Base-by-base conservation (phyloP, 2,329 filamentous ascomycete species). In the Diplodia mutila region DNA sequence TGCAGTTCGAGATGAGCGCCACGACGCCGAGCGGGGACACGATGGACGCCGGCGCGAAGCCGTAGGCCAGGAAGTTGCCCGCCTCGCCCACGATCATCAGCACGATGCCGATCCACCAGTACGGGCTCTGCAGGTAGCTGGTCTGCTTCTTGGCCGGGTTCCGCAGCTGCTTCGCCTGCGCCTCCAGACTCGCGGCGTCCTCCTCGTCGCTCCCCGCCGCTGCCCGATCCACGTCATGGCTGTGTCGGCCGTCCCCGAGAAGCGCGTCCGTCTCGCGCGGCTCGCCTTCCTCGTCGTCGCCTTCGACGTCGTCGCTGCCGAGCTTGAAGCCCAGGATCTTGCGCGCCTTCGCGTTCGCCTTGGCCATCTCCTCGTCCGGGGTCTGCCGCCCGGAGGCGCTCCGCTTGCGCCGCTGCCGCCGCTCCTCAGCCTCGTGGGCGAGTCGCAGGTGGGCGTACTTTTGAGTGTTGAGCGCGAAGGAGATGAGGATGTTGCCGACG, bases 1-100 rank as follows among this genome's bases (percentile, higher is more conserved):
- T 87, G 79, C 95, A 99, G 80, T 99, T 99, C 53, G 94, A 97
- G 54, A 99, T 90, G 70, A 99, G 84, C 2, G 95, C 95, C 14
- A 99, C 95, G n/a, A 99, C 95, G 11, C 95, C 95, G 6, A 99
- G 84, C 0, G 95, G 95, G 39, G 94, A 97, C 51, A 99, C 95
- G 73, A 99, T 97, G 16, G 95, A 98, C 8, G 95, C 95, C 3
- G 95, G 95, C 34, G 95, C 95, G 77, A 99, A 99, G 27, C 95
- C 95, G 75, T 99, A 99, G 0, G 95, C 95, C 70, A 99, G 82
- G 76, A 99, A 99, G 78, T 99, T 99, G 63, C 95, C 95, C 76
- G 91, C 90, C 81, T 99, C 95, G 67, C 95, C 95, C 27, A 97
- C 82, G 0, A 90, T 93, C 87, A 99, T 99, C 69, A 99, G 85